These are phyloP conservation scores for Cubamyces lactineus DNA, from an alignment of 768 basidiomycete species.

Conservation along the genomic window DNA sequence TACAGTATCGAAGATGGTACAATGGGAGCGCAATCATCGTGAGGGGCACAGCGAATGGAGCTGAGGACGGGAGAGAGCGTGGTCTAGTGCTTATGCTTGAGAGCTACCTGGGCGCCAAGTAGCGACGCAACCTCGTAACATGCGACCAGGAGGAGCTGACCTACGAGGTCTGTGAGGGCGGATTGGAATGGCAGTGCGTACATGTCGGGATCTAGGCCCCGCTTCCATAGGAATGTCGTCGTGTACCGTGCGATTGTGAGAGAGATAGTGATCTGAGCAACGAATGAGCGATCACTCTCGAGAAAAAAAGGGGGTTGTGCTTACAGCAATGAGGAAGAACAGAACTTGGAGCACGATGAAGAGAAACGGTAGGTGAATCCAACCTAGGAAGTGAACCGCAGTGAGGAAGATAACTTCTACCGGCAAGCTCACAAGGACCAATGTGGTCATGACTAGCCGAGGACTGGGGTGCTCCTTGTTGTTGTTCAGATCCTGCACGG, in stretches of 20 bases:
- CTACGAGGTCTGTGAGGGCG: conserved; percentile 83
- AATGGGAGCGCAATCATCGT: not conserved
- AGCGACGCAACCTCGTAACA: conserved; percentile 70
- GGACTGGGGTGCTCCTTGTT: conserved; percentile 38
- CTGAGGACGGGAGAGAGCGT: not conserved
- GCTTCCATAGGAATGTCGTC: conserved; percentile 80
- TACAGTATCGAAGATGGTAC: not conserved
- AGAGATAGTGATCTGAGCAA: conserved; percentile 65
- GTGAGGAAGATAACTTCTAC: conserved; percentile 76
- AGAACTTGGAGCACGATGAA: conserved; percentile 70
- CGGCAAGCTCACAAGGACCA: conserved; percentile 78
- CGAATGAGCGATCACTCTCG: not conserved
- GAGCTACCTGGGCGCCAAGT: conserved; percentile 40
- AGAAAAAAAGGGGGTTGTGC: conserved; percentile 36
- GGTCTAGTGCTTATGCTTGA: conserved; percentile 19
- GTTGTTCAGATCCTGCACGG: conserved; percentile 16
- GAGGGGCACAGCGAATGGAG: too few relatives aligned
- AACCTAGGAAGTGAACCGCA: conserved; percentile 67
- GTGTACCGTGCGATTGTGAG: conserved; percentile 65
- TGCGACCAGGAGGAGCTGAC: conserved; percentile 76
- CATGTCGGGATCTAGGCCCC: conserved; percentile 82
- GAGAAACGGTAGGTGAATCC: conserved; percentile 71
- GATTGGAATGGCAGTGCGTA: conserved; percentile 94
- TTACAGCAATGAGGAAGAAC: conserved; percentile 78
- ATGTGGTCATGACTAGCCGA: conserved; percentile 63